These are phyloP conservation scores for Malassezia restricta DNA, from an alignment of 1,284 basidiomycete species.

Conservation along the genomic window DNA sequence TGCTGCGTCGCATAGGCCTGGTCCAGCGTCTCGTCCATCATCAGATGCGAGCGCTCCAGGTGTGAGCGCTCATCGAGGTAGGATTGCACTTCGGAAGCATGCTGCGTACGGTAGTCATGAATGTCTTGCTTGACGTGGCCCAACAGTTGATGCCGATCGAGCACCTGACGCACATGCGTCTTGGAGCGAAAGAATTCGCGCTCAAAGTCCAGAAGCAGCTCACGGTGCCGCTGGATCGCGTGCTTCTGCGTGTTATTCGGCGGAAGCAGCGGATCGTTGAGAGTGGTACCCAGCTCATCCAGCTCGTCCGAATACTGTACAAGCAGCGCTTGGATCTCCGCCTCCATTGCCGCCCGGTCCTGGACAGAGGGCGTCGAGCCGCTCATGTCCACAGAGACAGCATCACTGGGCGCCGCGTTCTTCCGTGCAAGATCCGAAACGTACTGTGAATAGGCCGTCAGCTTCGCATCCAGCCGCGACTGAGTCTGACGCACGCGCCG, in stretches of 20 bases:
- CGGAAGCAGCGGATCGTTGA: constrained; percentile 60
- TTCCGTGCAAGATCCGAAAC: constrained; percentile 1
- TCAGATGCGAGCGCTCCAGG: constrained; percentile 82
- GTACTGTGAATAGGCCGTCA: constrained; percentile 9
- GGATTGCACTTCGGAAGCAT: constrained; percentile 68
- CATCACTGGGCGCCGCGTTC: background rate
- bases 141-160: constrained; percentile 74
- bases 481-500: constrained; percentile 13
- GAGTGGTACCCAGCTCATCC: constrained; percentile 51
- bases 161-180: constrained; percentile 56
- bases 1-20: constrained; percentile 96
- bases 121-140: constrained; percentile 91
- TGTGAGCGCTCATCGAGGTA: constrained; percentile 72
- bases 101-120: constrained; percentile 59
- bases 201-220: constrained; percentile 74
- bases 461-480: constrained; percentile 10
- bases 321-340: constrained; percentile 73
- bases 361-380: background rate
- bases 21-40: constrained; percentile 82
- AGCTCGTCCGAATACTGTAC: constrained; percentile 24
- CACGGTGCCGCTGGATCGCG: constrained; percentile 75
- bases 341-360: constrained; percentile 50
- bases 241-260: constrained; percentile 74
- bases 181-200: constrained; percentile 52
- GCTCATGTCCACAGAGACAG: constrained; percentile 10